Percentiles rank a stretch among this genome's conserved stretches.
phyloP scores from a whole-genome alignment of 2,329 filamentous ascomycete genomes.

The Coniochaeta hoffmannii region DNA sequence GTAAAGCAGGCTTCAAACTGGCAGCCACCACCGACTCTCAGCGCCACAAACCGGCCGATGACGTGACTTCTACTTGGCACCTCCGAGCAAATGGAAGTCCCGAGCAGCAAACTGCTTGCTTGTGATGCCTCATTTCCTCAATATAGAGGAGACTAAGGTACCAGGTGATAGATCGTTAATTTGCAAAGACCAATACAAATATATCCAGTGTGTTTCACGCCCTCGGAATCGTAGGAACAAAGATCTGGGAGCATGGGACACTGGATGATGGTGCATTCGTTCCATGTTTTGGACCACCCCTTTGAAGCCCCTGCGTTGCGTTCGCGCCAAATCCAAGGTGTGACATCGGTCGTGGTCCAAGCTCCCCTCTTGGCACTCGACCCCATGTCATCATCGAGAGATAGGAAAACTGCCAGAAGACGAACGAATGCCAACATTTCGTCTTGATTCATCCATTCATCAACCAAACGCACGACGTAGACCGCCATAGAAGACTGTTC shows the following conservation, averaged over 20 bases:
- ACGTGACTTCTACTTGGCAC: too few relatives aligned
- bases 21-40: too few relatives aligned
- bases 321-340: conserved; percentile 1
- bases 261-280: not conserved
- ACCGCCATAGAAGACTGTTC: not conserved
- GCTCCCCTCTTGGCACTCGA: not conserved
- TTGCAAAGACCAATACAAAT: not conserved
- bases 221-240: too few relatives aligned
- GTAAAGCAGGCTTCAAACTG: too few relatives aligned
- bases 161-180: too few relatives aligned
- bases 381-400: not conserved
- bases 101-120: too few relatives aligned
- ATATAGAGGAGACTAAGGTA: too few relatives aligned
- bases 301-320: not conserved
- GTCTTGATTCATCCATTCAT: not conserved
- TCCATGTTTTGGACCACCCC: not conserved
- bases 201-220: not conserved
- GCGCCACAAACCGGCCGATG: too few relatives aligned
- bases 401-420: not conserved
- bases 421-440: not conserved
- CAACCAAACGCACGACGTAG: not conserved
- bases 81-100: too few relatives aligned
- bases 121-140: too few relatives aligned
- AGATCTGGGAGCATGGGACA: not conserved
- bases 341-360: conserved; percentile 3